A percentile compares a stretch with the other conserved stretches of the same genome.
phyloP scores from a whole-genome alignment of 176 grass and related monocot genomes.

The Paspalum notatum region DNA sequence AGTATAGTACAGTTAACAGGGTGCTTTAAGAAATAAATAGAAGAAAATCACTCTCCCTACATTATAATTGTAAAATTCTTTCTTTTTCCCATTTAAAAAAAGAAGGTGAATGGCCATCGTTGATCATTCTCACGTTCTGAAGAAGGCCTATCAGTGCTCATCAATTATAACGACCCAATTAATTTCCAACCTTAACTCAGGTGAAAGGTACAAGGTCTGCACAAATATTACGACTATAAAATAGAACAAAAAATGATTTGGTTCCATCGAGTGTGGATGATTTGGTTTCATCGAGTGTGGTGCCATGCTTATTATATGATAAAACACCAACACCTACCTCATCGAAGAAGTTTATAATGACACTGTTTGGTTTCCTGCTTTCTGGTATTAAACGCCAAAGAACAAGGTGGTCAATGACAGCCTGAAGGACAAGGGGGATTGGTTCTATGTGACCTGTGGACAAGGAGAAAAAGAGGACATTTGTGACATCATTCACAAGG shows the following conservation, averaged over 20 bases:
- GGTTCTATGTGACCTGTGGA: conserved; percentile 89
- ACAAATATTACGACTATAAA: conserved; percentile 6
- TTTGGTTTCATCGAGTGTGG: conserved; percentile 29
- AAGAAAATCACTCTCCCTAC: neutral
- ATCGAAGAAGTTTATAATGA: conserved; percentile 99
- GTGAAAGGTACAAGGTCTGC: conserved; percentile 1
- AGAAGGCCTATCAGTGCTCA: neutral
- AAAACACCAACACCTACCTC: conserved; percentile 64
- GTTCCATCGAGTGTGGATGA: conserved; percentile 7
- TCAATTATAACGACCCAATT: too few species aligned
- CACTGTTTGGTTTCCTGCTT: conserved; percentile 90
- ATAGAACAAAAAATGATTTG: conserved; percentile 38
- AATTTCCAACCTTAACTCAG: neutral
- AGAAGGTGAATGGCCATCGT: neutral
- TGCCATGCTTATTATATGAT: conserved; percentile 35
- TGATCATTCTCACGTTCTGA: too few species aligned
- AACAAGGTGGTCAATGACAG: conserved; percentile 93
- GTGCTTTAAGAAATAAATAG: neutral
- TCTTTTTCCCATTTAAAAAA: neutral
- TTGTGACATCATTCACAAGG: conserved; percentile 35
- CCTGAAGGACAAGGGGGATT: conserved; percentile 79
- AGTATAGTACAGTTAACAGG: neutral
- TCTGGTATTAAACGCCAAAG: conserved; percentile 98
- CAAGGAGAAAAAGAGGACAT: conserved; percentile 30
- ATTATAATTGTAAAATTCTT: neutral